Evolutionary conservation across 257 asterid genomes (phyloP).

Genomic region (Petunia axillaris): DNA sequence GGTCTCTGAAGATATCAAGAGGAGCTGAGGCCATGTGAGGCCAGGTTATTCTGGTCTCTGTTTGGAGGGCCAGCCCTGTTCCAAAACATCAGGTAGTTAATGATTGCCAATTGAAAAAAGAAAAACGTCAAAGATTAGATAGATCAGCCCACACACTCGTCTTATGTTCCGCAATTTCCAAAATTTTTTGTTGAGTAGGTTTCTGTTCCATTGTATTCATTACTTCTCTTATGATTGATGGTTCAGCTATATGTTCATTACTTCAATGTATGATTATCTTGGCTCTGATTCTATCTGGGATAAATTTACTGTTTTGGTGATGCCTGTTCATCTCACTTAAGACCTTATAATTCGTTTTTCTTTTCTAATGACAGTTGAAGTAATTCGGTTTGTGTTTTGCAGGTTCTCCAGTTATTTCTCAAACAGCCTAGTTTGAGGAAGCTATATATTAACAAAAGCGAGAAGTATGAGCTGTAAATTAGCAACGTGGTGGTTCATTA

Average conservation of each 20-base stretch:
- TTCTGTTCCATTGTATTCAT: not conserved
- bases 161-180: not conserved
- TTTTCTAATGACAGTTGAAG: not conserved
- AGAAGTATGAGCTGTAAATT: not conserved
- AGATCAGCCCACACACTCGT: constrained; percentile 9
- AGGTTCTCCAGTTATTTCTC: not conserved
- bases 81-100: constrained; percentile 66
- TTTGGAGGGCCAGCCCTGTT: constrained; percentile 56
- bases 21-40: constrained; percentile 43
- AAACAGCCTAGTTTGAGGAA: constrained; percentile 10
- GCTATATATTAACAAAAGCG: not conserved
- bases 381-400: constrained; percentile 6
- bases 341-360: not conserved
- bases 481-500: not conserved
- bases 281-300: constrained; percentile 14
- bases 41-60: constrained; percentile 49
- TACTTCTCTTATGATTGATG: not conserved
- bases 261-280: not conserved
- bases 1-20: constrained; percentile 64
- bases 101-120: not conserved
- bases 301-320: not conserved
- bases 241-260: not conserved
- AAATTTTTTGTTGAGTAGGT: not conserved
- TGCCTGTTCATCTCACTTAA: not conserved
- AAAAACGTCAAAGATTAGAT: not conserved